Percentiles rank a stretch among this genome's conserved stretches.
Evolutionary conservation across 805 yeast species (phyloP).

Genomic region (Cyberlindnera euphorbiiphila): DNA sequence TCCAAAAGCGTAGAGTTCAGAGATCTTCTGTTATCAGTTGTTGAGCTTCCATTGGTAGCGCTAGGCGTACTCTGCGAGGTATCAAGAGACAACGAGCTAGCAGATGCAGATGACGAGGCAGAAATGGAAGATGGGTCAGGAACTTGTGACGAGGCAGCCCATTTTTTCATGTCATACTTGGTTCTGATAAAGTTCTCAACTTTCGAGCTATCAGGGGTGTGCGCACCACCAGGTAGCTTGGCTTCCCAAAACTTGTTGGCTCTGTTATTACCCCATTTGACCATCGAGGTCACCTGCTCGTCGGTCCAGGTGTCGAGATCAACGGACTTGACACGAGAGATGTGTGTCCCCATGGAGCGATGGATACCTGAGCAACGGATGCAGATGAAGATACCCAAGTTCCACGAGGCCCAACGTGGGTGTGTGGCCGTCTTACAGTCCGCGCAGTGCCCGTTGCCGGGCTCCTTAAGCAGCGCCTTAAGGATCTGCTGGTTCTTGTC

Average conservation of each 20-base stretch:
- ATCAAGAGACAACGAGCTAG: slow-evolving; percentile 14
- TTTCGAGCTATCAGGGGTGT: slow-evolving; percentile 79
- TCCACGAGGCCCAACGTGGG: slow-evolving; percentile 99
- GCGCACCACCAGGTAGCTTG: slow-evolving; percentile 56
- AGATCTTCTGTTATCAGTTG: slow-evolving; percentile 18
- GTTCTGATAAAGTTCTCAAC: slow-evolving; percentile 88
- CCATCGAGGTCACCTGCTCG: slow-evolving; percentile 79
- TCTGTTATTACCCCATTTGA: slow-evolving; percentile 77
- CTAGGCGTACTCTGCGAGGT: no score
- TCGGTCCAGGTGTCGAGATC: slow-evolving; percentile 97
- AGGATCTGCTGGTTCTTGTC: slow-evolving; percentile 45
- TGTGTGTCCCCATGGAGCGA: slow-evolving; percentile 93
- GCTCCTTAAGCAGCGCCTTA: slow-evolving; percentile 70
- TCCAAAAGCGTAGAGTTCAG: slow-evolving; percentile 25
- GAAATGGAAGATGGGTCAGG: slow-evolving; percentile 49
- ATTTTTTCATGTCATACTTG: slow-evolving; percentile 85
- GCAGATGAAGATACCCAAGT: slow-evolving; percentile 86
- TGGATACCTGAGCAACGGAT: slow-evolving; percentile 96
- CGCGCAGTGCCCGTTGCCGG: slow-evolving; percentile 75
- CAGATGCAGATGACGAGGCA: slow-evolving; percentile 15
- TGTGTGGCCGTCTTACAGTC: slow-evolving; percentile 88
- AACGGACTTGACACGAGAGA: slow-evolving; percentile 86
- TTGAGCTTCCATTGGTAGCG: no score
- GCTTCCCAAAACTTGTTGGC: slow-evolving; percentile 87
- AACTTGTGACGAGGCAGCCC: slow-evolving; percentile 57